phyloP scores from a whole-genome alignment of 2,329 filamentous ascomycete species.

The Colletotrichum paranaense region DNA sequence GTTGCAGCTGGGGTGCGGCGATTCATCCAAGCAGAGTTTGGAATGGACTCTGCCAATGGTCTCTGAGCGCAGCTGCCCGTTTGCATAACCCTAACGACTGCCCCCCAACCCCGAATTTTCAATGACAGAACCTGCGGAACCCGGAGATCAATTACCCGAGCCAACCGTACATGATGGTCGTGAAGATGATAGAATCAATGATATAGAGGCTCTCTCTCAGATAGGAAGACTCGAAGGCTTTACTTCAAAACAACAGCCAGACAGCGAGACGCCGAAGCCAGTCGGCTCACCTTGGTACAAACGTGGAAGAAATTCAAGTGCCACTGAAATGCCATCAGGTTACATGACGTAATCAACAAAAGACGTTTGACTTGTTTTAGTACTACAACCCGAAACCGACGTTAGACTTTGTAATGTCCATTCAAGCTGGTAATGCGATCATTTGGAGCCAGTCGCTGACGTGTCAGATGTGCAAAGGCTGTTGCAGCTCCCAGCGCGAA shows the following conservation, averaged over 20 bases:
- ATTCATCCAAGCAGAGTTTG: constrained; percentile 65
- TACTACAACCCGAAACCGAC: neutral
- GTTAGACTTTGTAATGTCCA: no score
- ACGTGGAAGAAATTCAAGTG: neutral
- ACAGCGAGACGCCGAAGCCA: neutral
- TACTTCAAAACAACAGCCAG: neutral
- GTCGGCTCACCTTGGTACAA: neutral
- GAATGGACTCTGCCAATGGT: constrained; percentile 41
- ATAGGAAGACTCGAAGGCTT: neutral
- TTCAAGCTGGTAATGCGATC: no score
- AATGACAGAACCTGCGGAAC: no score
- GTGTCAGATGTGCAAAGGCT: no score
- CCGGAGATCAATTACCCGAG: no score
- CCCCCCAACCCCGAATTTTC: no score
- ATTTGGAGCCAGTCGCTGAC: no score
- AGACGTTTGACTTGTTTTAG: neutral
- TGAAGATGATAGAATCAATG: neutral
- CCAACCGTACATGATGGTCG: no score
- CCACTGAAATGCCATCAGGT: neutral
- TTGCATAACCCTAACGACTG: constrained; percentile 7
- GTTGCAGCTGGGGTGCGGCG: constrained; percentile 63
- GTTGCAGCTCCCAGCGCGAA: no score
- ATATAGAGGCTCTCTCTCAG: neutral
- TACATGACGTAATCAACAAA: neutral
- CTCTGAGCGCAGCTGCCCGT: constrained; percentile 35